Evolutionary conservation across 306 rosid species (phyloP).

Genomic region (Medicago ruthenica): DNA sequence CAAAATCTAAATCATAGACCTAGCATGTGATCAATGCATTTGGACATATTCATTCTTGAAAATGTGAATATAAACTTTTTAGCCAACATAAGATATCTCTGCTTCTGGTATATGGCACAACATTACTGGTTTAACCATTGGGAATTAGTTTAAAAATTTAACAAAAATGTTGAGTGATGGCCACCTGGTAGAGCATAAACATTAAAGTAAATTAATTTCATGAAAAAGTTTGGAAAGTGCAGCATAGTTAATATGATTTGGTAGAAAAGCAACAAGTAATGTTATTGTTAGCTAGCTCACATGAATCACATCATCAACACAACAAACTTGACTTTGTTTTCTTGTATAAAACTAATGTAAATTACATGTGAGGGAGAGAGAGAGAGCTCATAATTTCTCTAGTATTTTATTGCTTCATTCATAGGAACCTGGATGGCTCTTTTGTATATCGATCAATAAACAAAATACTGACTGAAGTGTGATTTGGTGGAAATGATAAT

Average conservation of each 20-base stretch:
- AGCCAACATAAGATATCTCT: conserved; percentile 8
- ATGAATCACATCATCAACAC: conserved; percentile 48
- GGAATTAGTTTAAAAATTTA: conserved; percentile 19
- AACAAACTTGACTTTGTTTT: conserved; percentile 43
- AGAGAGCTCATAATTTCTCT: background rate
- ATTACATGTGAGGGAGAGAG: conserved; percentile 20
- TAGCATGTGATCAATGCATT: conserved; percentile 30
- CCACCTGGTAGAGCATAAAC: conserved; percentile 46
- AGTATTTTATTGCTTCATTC: conserved; percentile 37
- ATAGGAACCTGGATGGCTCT: conserved; percentile 20
- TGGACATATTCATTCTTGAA: conserved; percentile 39
- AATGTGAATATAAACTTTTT: conserved; percentile 41
- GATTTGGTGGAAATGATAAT: conserved; percentile 34
- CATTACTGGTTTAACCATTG: conserved; percentile 27
- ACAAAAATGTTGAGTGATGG: conserved; percentile 18
- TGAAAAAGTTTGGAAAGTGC: conserved; percentile 30
- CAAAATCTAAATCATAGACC: conserved; percentile 5
- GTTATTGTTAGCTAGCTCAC: conserved; percentile 39
- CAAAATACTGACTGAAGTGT: background rate
- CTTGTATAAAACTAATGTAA: conserved; percentile 35
- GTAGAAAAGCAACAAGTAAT: conserved; percentile 44
- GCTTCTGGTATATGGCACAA: conserved; percentile 43
- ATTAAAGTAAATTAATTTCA: conserved; percentile 24
- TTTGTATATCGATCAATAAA: background rate
- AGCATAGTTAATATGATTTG: conserved; percentile 43